Evolutionary conservation across 169 alveolate species (phyloP), one percentile per base, ranked within the genome.

Genomic region (Plasmodium cynomolgi): DNA sequence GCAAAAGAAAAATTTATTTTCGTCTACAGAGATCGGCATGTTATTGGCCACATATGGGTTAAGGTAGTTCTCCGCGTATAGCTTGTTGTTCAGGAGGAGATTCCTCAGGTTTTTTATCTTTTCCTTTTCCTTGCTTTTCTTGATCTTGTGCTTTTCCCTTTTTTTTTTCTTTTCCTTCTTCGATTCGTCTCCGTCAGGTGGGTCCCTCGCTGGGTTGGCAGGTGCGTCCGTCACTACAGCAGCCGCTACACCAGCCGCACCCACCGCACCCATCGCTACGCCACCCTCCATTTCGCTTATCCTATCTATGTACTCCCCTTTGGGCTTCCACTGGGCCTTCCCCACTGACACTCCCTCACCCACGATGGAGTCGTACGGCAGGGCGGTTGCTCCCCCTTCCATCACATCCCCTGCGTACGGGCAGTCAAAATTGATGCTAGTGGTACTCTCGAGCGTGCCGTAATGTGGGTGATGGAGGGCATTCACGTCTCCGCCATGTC

Each of bases 11-110:
- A 91, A 91, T 17, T 91, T 91, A 74, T 91, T n/a, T 72, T 91
- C 95, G 83, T 91, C 95, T 3, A 83, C 88, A 1, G 95, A 91
- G 82, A 41, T 31, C 0, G 95, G 95, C 3, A 79, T 81, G 83
- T 91, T 91, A 50, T 82, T 91, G 13, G 79, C 39, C n/a, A 91
- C 85, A 82, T 72, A 91, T 6, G 92, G 62, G 58, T 91, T 91
- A n/a, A 91, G 56, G 75, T 91, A 82, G 79, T 37, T 81, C 29
- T 82, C 95, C 15, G 44, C 26, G 44, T 81, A 79, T 29, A 81
- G 74, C 62, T 91, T 91, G 83, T 74, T 77, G 26, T 91, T 83
- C 29, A 20, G 23, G 34, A 91, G 79, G 37, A 58, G 79, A 9
- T 72, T 44, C 77, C 75, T 71, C 26, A 82, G 26, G 29, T n/a